Base-by-base conservation (phyloP, 371 early-diverging fungal species). In the Actinomucor elegans region DNA sequence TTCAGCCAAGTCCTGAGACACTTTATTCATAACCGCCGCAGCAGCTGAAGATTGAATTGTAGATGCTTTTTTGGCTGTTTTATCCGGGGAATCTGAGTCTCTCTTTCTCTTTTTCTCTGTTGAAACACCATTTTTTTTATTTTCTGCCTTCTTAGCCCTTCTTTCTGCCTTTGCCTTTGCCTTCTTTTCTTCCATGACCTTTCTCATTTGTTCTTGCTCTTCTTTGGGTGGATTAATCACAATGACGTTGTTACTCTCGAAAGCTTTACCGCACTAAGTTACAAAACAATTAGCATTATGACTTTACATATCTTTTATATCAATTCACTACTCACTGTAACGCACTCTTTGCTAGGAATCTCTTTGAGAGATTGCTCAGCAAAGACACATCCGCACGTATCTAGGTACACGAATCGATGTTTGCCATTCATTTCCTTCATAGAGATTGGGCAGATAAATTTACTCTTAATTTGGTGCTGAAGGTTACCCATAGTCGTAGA, bases 351-450 rank as follows among this genome's bases (percentile, higher is more conserved):
- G 0, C 77, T 77, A 2, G 87, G 80, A 34, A 95, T 71, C 48
- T 91, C 89, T 55, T 87, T 90, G 21, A 94, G 56, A 1, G 94
- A 93, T 51, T 86, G 84, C 49, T 92, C 91, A 4, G 94, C 90
- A 65, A 94, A 73, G 6, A 90, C 94, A 62, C 94, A 94, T 0
- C 98, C 96, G 64, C 98, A 98, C 5, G 83, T 73, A 49, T 79
- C 73, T 24, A 89, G 53, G 64, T 84, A 92, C 14, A 89, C 85
- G 64, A 96, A 96, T 26, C 83, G 81, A 47, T 80, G 73, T 48
- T 89, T 90, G 10, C 96, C 97, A 61, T 92, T 94, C 94, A 98
- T 94, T 74, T 95, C 97, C 65, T 91, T 92, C 75, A 85, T 75
- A 0, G 96, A 90, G 11, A 98, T 74, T 1, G 98, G 97, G 56